Evolutionary conservation across 1,139 yeast species (phyloP).

Genomic region (Candida glucosophila): DNA sequence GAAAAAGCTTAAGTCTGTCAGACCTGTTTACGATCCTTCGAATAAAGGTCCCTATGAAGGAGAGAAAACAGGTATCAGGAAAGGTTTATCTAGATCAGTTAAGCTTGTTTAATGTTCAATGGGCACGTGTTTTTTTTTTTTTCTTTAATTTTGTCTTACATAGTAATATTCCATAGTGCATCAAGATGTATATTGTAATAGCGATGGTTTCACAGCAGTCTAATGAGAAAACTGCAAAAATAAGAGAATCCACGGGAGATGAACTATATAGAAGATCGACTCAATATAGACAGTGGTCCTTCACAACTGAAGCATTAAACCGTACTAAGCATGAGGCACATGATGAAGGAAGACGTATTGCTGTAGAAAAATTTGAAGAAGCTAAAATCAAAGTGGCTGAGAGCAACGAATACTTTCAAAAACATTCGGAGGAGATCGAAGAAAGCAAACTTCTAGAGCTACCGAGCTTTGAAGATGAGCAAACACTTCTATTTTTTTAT

Average conservation of each 20-base stretch:
- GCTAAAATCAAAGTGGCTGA: conserved; percentile 18
- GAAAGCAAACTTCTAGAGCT: conserved; percentile 28
- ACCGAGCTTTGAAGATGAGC: conserved; percentile 62
- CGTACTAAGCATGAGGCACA: conserved; percentile 41
- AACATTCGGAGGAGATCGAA: conserved; percentile 25
- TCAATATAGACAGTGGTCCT: conserved; percentile 84
- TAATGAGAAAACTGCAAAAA: conserved; percentile 4
- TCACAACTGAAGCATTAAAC: conserved; percentile 47
- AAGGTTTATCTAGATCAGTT: conserved; percentile 79
- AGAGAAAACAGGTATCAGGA: conserved; percentile 95
- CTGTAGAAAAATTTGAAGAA: conserved; percentile 26
- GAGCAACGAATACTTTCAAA: conserved; percentile 20
- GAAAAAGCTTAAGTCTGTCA: conserved; percentile 84
- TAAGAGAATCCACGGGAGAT: conserved; percentile 48
- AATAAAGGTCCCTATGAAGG: conserved; percentile 85
- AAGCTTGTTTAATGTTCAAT: conserved; percentile 53
- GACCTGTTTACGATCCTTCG: conserved; percentile 70
- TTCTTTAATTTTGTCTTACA: too few relatives aligned
- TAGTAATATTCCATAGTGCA: too few relatives aligned
- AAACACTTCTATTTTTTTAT: conserved; percentile 56
- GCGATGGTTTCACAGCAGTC: too few relatives aligned
- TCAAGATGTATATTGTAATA: too few relatives aligned
- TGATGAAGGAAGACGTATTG: conserved; percentile 38
- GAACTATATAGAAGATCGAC: conserved; percentile 82
- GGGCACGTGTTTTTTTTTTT: too few relatives aligned